Percentiles rank a stretch among this genome's conserved stretches.
Evolutionary conservation across 2,329 filamentous ascomycete genomes (phyloP).

Genomic region (Ophiocordyceps sinensis): DNA sequence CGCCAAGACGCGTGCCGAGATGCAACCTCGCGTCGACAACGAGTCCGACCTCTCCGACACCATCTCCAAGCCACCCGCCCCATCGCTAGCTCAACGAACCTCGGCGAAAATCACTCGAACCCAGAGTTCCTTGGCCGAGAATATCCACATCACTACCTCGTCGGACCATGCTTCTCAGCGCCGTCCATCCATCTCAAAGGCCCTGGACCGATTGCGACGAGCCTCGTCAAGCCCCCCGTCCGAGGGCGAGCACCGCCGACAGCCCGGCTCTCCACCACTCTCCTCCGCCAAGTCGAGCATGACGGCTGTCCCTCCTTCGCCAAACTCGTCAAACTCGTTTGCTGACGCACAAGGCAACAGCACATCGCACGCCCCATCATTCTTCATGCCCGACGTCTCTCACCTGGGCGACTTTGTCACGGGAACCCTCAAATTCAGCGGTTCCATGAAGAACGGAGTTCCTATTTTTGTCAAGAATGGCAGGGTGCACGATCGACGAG

Average conservation of each 20-base stretch:
- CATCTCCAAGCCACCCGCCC: constrained; percentile 24
- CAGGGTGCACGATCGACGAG: constrained; percentile 29
- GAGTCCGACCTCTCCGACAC: constrained; percentile 34
- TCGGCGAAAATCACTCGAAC: constrained; percentile 15
- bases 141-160: constrained; percentile 14
- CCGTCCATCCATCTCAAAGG: constrained; percentile 17
- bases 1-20: constrained; percentile 29
- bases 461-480: constrained; percentile 42
- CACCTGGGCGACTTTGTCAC: constrained; percentile 44
- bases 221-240: constrained; percentile 17
- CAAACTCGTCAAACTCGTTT: constrained; percentile 16
- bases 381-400: constrained; percentile 38
- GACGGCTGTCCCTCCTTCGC: constrained; percentile 25
- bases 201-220: constrained; percentile 19
- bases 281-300: constrained; percentile 26
- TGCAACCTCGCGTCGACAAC: constrained; percentile 39
- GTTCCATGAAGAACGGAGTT: constrained; percentile 35
- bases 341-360: constrained; percentile 17
- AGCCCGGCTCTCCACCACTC: constrained; percentile 15
- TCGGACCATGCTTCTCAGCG: constrained; percentile 12
- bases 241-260: constrained; percentile 9
- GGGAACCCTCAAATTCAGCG: constrained; percentile 35
- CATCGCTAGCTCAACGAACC: constrained; percentile 11
- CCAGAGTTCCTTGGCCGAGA: constrained; percentile 23
- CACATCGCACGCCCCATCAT: constrained; percentile 32